phyloP scores from a whole-genome alignment of 2,329 filamentous ascomycete genomes.

The Sclerotiophoma versabilis region DNA sequence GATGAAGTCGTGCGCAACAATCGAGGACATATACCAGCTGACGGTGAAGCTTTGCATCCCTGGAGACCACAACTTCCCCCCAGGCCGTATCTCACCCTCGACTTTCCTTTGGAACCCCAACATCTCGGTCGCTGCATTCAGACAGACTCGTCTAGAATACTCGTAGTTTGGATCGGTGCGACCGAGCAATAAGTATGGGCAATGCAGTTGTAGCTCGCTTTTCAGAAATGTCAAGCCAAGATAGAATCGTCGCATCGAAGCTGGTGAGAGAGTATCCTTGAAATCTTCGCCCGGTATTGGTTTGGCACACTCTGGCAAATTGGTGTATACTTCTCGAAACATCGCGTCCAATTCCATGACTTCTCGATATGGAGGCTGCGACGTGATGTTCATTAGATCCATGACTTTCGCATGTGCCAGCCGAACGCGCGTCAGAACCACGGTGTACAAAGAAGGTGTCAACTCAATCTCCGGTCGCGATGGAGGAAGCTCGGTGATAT shows the following conservation, averaged over 20 bases:
- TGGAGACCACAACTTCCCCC: conserved; percentile 39
- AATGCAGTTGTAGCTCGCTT: conserved; percentile 46
- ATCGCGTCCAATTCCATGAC: conserved; percentile 37
- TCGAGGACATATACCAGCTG: conserved; percentile 54
- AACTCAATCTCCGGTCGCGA: conserved; percentile 37
- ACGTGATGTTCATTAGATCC: conserved; percentile 37
- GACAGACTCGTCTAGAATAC: conserved; percentile 53
- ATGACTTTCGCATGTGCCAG: conserved; percentile 36
- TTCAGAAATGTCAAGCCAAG: conserved; percentile 44
- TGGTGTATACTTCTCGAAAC: conserved; percentile 31
- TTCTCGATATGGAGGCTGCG: conserved; percentile 38
- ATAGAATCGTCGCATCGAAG: conserved; percentile 38
- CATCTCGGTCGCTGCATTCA: conserved; percentile 56
- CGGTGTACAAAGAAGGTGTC: conserved; percentile 37
- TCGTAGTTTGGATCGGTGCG: conserved; percentile 47
- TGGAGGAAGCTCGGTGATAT: conserved; percentile 42
- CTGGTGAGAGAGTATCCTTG: conserved; percentile 13
- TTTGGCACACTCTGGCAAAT: conserved; percentile 30
- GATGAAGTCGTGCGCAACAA: conserved; percentile 57
- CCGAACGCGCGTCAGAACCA: conserved; percentile 35
- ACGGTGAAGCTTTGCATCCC: conserved; percentile 49
- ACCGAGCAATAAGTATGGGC: conserved; percentile 46
- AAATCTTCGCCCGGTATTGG: conserved; percentile 22
- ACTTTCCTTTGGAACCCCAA: conserved; percentile 55
- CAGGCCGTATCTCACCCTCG: conserved; percentile 51